A percentile compares a stretch with the other conserved stretches of the same genome.
Conservation (phyloP, 2,329 filamentous ascomycete species). For the Venturiaceae sp. region DNA sequence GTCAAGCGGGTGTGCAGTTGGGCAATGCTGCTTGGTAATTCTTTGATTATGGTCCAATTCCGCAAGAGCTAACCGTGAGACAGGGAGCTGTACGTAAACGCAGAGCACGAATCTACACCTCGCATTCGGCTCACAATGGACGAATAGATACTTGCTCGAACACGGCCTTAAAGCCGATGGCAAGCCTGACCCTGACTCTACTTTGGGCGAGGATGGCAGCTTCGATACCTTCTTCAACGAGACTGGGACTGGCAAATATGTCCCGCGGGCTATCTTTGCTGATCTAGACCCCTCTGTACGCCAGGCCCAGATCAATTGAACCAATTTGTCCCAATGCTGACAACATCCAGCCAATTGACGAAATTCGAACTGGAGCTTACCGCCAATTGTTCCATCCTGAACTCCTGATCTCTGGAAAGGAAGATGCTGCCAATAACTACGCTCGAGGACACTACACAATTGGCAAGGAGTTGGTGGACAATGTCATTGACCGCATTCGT, state of each 20-base stretch:
- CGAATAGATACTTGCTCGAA: constrained; percentile 59
- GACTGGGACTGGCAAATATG: constrained; percentile 62
- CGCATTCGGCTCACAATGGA: constrained; percentile 9
- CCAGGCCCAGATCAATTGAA: not conserved
- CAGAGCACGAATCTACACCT: constrained; percentile 3
- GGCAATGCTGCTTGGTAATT: constrained; percentile 70
- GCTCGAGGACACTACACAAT: constrained; percentile 68
- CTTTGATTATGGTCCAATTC: constrained; percentile 44
- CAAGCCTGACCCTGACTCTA: constrained; percentile 50
- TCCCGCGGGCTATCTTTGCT: constrained; percentile 62
- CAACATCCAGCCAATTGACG: constrained; percentile 49
- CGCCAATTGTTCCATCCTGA: constrained; percentile 64
- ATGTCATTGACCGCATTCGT: constrained; percentile 59
- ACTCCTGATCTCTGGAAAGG: constrained; percentile 63
- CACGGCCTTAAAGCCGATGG: constrained; percentile 59
- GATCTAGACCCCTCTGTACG: constrained; percentile 59
- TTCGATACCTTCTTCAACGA: constrained; percentile 68
- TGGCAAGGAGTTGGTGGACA: constrained; percentile 67
- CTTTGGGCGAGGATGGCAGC: constrained; percentile 53
- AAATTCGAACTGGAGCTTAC: constrained; percentile 60
- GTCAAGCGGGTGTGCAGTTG: constrained; percentile 64
- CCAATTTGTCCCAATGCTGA: constrained; percentile 3
- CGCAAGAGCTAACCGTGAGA: no score
- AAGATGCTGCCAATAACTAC: constrained; percentile 71
- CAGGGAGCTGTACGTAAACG: constrained; percentile 8